A percentile compares a stretch with the other conserved stretches of the same genome.
Conservation (phyloP, 768 basidiomycete genomes). For the Leccinum truebloodii region DNA sequence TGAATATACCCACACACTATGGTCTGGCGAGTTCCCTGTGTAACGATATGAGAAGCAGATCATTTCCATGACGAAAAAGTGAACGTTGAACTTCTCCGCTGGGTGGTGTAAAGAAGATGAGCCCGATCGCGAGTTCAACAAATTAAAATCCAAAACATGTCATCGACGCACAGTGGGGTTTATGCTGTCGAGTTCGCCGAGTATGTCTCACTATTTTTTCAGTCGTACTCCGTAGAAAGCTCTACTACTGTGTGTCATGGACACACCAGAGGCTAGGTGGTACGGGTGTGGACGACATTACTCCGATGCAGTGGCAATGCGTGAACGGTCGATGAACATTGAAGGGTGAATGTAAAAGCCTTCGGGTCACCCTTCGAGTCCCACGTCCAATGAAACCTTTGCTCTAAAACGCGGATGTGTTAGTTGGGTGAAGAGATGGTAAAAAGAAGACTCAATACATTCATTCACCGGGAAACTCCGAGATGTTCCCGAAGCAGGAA, state of each 20-base stretch:
- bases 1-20: neutral
- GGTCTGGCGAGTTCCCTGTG: neutral
- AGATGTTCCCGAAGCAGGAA: too few species aligned
- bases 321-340: neutral
- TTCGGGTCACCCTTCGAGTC: neutral
- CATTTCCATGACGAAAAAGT: neutral
- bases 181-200: neutral
- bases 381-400: neutral
- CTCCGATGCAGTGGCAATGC: neutral
- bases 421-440: neutral
- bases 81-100: neutral
- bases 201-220: neutral
- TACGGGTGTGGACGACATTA: neutral
- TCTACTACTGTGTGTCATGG: neutral
- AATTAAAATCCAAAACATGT: neutral
- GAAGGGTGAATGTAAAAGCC: neutral
- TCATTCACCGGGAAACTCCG: too few species aligned
- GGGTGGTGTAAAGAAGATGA: neutral
- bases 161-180: neutral
- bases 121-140: neutral
- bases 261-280: neutral
- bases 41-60: too few species aligned
- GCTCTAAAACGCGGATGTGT: neutral
- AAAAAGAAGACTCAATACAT: neutral
- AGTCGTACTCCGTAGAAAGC: neutral